These are phyloP conservation scores for Ophiostoma sp. DNA, from an alignment of 2,329 filamentous ascomycete species.

Conservation along the genomic window DNA sequence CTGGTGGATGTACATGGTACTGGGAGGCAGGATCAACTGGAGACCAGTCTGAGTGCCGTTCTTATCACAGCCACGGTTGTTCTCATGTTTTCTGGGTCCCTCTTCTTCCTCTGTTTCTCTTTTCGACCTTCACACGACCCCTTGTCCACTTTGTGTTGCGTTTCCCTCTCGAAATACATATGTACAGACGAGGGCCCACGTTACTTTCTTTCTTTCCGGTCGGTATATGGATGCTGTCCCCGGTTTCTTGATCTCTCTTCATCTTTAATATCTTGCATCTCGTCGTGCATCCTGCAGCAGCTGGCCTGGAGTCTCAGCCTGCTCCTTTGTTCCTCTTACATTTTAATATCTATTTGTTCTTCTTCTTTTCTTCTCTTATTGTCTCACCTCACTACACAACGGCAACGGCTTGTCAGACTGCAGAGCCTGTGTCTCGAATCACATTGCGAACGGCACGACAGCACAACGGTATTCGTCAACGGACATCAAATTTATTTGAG, in stretches of 20 bases:
- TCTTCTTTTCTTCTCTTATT: background rate
- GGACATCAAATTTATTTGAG: background rate
- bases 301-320: slow-evolving; percentile 14
- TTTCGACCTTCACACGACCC: background rate
- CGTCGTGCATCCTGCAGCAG: background rate
- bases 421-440: background rate
- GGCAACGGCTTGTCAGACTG: background rate
- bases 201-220: background rate
- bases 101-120: background rate
- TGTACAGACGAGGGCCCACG: slow-evolving; percentile 3
- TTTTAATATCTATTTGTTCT: background rate
- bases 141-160: background rate
- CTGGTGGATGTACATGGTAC: background rate
- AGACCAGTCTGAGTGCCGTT: background rate
- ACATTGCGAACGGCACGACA: background rate
- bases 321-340: background rate
- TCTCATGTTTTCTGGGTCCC: background rate
- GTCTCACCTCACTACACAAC: background rate
- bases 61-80: background rate
- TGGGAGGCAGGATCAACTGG: background rate
- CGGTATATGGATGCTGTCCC: background rate
- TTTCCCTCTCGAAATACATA: background rate
- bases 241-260: background rate
- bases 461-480: background rate
- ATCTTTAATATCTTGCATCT: background rate